Evolutionary conservation across 2,329 filamentous ascomycete genomes (phyloP).

Genomic region (Sporothrix curviconia): DNA sequence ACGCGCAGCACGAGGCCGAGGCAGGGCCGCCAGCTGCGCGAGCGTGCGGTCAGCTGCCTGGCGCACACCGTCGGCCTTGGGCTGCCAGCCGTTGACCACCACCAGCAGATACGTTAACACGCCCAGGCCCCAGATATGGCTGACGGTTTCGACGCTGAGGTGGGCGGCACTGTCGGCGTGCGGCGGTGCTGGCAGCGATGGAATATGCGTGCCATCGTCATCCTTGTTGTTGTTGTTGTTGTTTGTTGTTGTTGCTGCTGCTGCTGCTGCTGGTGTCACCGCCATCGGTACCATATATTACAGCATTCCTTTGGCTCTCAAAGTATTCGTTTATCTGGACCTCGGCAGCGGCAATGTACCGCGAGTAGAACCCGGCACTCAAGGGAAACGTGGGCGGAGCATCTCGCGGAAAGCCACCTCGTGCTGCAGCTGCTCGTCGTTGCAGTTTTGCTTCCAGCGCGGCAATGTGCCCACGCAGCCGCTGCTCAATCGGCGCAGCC

Average conservation of each 20-base stretch:
- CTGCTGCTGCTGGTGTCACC: too few relatives aligned
- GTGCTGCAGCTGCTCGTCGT: not conserved
- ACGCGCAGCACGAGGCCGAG: constrained; percentile 26
- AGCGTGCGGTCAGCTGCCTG: constrained; percentile 19
- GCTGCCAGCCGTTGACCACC: constrained; percentile 44
- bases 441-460: constrained; percentile 20
- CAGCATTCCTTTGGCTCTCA: not conserved
- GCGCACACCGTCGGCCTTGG: constrained; percentile 5
- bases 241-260: too few relatives aligned
- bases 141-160: constrained; percentile 11
- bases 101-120: constrained; percentile 42
- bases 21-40: constrained; percentile 19
- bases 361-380: constrained; percentile 9
- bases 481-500: constrained; percentile 34
- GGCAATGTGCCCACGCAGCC: constrained; percentile 25
- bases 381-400: too few relatives aligned
- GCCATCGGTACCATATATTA: too few relatives aligned
- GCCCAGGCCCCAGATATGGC: constrained; percentile 42
- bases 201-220: not conserved
- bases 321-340: not conserved
- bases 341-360: constrained; percentile 5
- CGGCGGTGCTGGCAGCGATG: not conserved
- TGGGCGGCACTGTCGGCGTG: not conserved
- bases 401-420: too few relatives aligned
- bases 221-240: not conserved